Conservation (phyloP, 306 rosid genomes). For the Ormosia semicastrata region DNA sequence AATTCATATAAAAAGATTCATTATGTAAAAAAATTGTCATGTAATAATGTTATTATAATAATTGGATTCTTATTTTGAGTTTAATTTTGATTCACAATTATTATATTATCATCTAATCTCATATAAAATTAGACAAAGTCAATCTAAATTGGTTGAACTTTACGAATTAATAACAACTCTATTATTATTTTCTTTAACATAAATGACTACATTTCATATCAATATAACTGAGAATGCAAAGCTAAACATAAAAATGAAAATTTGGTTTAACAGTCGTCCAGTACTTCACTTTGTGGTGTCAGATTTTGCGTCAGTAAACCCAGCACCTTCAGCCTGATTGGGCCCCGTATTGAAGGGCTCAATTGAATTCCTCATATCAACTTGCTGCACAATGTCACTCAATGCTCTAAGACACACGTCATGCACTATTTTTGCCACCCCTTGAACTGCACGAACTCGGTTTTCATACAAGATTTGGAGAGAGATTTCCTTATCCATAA, state of each 20-base stretch:
- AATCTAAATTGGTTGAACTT: neutral
- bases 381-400: conserved; percentile 38
- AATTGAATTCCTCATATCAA: neutral
- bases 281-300: neutral
- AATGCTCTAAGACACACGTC: conserved; percentile 39
- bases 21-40: no score
- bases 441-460: conserved; percentile 5
- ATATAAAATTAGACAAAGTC: neutral
- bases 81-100: neutral
- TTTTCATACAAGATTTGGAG: conserved; percentile 21
- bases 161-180: neutral
- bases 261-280: neutral
- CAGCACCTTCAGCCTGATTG: neutral
- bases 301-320: neutral
- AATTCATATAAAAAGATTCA: no score
- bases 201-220: neutral
- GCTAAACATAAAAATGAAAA: neutral
- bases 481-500: conserved; percentile 35
- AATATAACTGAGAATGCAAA: neutral
- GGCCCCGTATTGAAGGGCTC: neutral
- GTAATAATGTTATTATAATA: no score
- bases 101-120: neutral
- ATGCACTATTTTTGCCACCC: neutral
- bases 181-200: neutral
- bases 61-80: no score